Conservation (phyloP, 1,284 basidiomycete genomes). For the Coniferiporia sulphurascens region DNA sequence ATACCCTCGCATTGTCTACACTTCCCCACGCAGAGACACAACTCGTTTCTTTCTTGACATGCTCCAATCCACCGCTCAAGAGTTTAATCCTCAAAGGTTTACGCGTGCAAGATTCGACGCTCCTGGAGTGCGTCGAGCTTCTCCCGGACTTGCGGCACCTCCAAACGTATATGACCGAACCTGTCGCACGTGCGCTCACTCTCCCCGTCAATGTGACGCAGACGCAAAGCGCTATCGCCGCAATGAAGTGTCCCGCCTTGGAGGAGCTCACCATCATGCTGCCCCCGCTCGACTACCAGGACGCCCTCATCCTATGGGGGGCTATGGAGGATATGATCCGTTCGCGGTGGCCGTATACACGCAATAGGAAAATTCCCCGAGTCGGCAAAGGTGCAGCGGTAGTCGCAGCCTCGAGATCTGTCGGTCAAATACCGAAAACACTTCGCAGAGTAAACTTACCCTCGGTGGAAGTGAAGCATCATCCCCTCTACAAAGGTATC, state of each 20-base stretch:
- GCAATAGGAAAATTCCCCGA: not conserved
- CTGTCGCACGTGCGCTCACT: not conserved
- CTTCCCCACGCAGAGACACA: not conserved
- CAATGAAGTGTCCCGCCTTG: not conserved
- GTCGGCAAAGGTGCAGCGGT: not conserved
- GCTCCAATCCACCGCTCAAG: not conserved
- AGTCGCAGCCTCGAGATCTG: not conserved
- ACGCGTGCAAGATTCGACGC: not conserved
- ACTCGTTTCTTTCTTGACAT: not conserved
- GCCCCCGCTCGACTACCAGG: not conserved
- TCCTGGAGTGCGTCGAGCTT: not conserved
- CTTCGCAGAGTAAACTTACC: not conserved
- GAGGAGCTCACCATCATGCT: not conserved
- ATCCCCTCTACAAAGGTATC: not conserved
- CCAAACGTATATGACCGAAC: not conserved
- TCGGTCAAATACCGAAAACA: not conserved
- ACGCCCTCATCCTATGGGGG: not conserved
- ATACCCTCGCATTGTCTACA: not conserved
- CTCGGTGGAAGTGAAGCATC: not conserved
- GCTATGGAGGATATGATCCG: slow-evolving; percentile 1
- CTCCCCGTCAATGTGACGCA: not conserved
- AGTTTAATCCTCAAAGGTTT: not conserved
- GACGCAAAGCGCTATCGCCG: not conserved
- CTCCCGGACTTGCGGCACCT: not conserved
- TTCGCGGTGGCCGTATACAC: not conserved